Percentiles rank a stretch among this genome's conserved stretches.
phyloP scores from a whole-genome alignment of 1,284 basidiomycete genomes.

The Fomitopsis schrenkii region DNA sequence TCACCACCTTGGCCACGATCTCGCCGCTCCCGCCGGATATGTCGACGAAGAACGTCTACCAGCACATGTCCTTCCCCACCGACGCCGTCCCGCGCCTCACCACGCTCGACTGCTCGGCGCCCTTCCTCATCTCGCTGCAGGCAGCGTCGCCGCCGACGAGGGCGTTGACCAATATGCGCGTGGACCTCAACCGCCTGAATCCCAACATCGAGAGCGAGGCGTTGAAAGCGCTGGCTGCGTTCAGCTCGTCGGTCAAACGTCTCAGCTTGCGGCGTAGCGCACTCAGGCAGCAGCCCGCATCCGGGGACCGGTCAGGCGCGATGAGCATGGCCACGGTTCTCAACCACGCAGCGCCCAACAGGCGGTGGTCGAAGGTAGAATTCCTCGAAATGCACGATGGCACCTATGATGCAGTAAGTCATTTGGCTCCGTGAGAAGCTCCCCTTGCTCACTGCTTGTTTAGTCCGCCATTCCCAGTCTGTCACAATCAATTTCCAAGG shows the following conservation, averaged over 20 bases:
- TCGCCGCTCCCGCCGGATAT: not conserved
- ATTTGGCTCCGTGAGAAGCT: not conserved
- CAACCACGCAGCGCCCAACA: not conserved
- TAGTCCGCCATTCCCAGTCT: conserved; percentile 6
- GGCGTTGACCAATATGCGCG: conserved; percentile 5
- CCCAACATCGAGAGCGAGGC: conserved; percentile 7
- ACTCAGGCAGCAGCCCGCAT: not conserved
- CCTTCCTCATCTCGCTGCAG: conserved; percentile 9
- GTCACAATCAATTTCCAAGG: conserved; percentile 1
- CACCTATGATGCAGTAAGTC: conserved; percentile 11
- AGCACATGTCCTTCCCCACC: conserved; percentile 5
- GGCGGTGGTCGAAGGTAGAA: conserved; percentile 6
- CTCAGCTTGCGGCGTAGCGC: conserved; percentile 8
- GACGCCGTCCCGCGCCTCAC: conserved; percentile 4
- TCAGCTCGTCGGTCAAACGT: conserved; percentile 5
- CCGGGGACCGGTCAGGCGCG: not conserved
- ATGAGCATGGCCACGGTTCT: conserved; percentile 5
- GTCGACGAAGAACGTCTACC: not conserved
- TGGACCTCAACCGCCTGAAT: conserved; percentile 6
- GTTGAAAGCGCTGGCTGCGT: conserved; percentile 4
- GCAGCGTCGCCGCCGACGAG: conserved; percentile 7
- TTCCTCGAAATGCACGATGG: conserved; percentile 12
- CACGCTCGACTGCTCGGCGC: conserved; percentile 9
- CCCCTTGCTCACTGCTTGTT: not conserved
- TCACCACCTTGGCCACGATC: conserved; percentile 5